Evolutionary conservation across 2,329 filamentous ascomycete genomes (phyloP).

Genomic region (Coniochaeta hoffmannii): DNA sequence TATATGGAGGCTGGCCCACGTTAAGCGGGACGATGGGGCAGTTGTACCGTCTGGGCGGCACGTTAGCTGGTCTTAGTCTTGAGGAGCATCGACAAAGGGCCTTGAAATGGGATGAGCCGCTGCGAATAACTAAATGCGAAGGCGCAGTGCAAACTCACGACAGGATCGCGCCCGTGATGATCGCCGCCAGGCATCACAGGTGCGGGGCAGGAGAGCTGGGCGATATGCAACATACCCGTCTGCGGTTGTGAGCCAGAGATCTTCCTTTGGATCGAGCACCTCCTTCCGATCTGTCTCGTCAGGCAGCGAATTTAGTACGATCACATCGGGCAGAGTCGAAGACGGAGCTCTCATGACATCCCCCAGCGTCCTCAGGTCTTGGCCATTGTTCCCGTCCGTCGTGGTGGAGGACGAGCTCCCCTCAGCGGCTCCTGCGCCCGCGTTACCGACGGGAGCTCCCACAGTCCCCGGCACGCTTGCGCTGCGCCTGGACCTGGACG

Average conservation of each 20-base stretch:
- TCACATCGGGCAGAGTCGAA: constrained; percentile 25
- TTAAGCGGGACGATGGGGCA: constrained; percentile 36
- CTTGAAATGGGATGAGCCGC: neutral
- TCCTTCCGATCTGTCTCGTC: constrained; percentile 23
- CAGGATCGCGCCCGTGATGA: neutral
- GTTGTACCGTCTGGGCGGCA: constrained; percentile 30
- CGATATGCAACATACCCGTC: constrained; percentile 31
- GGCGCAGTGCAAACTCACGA: neutral
- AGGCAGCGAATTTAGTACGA: constrained; percentile 28
- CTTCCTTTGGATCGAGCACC: constrained; percentile 30
- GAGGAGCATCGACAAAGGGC: too few relatives aligned
- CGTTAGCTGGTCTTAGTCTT: constrained; percentile 6
- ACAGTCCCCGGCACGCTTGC: neutral
- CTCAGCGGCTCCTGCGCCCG: neutral
- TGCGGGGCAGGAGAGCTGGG: neutral
- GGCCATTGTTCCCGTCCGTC: neutral
- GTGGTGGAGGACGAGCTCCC: neutral
- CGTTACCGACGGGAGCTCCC: neutral
- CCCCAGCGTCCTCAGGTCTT: constrained; percentile 20
- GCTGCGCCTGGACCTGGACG: neutral
- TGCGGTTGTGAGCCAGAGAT: constrained; percentile 41
- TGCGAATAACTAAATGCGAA: neutral
- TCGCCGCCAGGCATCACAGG: neutral
- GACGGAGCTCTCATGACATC: constrained; percentile 34
- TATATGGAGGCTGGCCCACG: constrained; percentile 31